Percentiles rank a stretch among this genome's conserved stretches.
phyloP scores from a whole-genome alignment of 345 rosid genomes.

The Bruguiera sexangula region DNA sequence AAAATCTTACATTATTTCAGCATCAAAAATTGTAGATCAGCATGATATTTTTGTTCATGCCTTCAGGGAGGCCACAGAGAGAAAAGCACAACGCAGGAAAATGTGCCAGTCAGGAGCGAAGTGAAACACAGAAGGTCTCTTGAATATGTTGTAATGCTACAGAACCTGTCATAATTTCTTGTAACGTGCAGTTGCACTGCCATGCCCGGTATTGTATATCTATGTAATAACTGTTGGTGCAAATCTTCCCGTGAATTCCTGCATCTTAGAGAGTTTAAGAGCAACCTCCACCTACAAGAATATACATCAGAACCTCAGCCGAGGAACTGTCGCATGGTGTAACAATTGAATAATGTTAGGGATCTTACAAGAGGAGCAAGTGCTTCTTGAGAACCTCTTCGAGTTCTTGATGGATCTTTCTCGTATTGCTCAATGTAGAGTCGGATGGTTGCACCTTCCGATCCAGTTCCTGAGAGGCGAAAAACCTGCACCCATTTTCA shows the following conservation, averaged over 20 bases:
- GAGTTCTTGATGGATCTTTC: constrained; percentile 84
- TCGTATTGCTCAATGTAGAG: constrained; percentile 96
- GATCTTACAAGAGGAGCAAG: constrained; percentile 80
- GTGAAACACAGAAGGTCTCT: not conserved
- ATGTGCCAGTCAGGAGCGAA: not conserved
- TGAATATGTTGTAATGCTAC: not conserved
- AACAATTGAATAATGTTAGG: not conserved
- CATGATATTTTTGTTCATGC: not conserved
- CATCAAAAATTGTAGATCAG: constrained; percentile 13
- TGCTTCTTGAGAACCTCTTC: constrained; percentile 87
- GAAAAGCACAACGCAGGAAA: not conserved
- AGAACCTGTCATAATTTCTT: not conserved
- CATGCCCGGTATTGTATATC: constrained; percentile 1
- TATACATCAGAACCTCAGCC: constrained; percentile 15
- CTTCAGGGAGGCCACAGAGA: not conserved
- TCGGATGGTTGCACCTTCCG: constrained; percentile 97
- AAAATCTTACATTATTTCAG: not conserved
- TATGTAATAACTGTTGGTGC: constrained; percentile 94
- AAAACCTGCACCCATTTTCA: constrained; percentile 52
- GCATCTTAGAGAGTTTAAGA: constrained; percentile 85
- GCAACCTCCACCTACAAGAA: constrained; percentile 81
- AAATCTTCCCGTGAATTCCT: constrained; percentile 87
- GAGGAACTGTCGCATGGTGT: not conserved
- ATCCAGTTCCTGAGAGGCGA: constrained; percentile 98
- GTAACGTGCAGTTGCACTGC: no score